phyloP scores from a whole-genome alignment of 2,329 filamentous ascomycete species.

The Falciphora oryzae region DNA sequence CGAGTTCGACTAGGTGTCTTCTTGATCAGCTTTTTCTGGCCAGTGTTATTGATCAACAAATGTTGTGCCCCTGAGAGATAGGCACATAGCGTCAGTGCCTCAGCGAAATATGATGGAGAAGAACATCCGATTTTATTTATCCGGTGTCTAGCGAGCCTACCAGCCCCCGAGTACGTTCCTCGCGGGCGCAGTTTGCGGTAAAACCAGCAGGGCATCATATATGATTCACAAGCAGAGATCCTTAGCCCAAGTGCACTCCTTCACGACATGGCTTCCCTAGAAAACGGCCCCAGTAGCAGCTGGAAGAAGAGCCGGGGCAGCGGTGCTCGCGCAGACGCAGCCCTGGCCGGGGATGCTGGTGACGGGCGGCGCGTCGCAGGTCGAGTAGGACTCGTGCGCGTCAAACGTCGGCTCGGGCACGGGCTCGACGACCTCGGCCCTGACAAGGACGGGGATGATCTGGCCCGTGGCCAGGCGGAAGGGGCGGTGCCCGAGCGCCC shows the following conservation, averaged over 20 bases:
- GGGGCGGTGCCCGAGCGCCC: conserved; percentile 42
- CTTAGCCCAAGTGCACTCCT: background rate
- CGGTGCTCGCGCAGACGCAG: conserved; percentile 29
- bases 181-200: background rate
- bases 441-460: conserved; percentile 62
- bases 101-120: no score
- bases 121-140: no score
- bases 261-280: background rate
- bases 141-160: no score
- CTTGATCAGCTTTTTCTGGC: no score
- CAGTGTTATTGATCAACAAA: no score
- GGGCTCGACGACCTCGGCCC: conserved; percentile 40
- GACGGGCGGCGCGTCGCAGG: conserved; percentile 38
- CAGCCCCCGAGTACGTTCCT: no score
- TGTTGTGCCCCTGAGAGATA: no score
- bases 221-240: background rate
- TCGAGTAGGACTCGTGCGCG: conserved; percentile 34
- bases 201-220: background rate
- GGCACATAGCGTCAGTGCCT: no score
- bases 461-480: conserved; percentile 62
- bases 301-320: conserved; percentile 14
- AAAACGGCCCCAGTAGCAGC: background rate
- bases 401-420: conserved; percentile 25
- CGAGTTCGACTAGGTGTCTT: no score
- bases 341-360: conserved; percentile 35